Evolutionary conservation across 371 early-diverging fungal genomes (phyloP), one percentile per base, ranked within the genome.

Genomic region (Phascolomyces articulosus): DNA sequence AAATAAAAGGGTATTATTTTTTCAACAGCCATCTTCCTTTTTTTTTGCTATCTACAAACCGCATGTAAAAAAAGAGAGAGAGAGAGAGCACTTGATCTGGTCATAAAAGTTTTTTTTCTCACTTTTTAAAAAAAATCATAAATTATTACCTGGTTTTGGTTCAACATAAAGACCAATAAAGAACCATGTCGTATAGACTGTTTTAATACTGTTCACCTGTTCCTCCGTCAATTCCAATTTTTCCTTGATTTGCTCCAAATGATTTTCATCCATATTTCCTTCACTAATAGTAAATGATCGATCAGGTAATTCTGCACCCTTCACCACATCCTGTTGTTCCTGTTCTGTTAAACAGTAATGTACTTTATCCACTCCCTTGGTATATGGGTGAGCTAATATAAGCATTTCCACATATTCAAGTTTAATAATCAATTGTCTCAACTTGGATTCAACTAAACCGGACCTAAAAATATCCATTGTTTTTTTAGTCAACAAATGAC

Each of bases 361-460:
- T 20, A 84, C 77, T 64, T 88, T 89, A 21, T 93, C 93, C 64
- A 93, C 91, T 31, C 93, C 89, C 66, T 96, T 95, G 57, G 94
- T 92, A 74, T 88, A 97, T 23, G 99, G 98, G 69, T 95, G 96
- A 0, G 96, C 96, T 55, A 91, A 67, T 10, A 82, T 75, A 41
- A 99, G 68, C 65, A 87, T 79, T 4, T 95, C 95, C 1, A 93
- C 83, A 13, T 72, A 66, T 69, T 99, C 99, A 28, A 99, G 75
- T 70, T 93, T 94, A 59, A 85, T 75, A 1, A 97, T 90, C 9
- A 98, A 85, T 57, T 95, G 94, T 66, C 99, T 92, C 29, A 99
- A 73, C 59, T 92, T 88, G 7, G 98, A 95, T 71, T 99, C 99
- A 0, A 98, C 93, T 67, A 95, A 85, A 53, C 99, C 99, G 40